Evolutionary conservation across 306 rosid species (phyloP), one percentile per base, ranked within the genome.

Genomic region (Notholithocarpus densiflorus): DNA sequence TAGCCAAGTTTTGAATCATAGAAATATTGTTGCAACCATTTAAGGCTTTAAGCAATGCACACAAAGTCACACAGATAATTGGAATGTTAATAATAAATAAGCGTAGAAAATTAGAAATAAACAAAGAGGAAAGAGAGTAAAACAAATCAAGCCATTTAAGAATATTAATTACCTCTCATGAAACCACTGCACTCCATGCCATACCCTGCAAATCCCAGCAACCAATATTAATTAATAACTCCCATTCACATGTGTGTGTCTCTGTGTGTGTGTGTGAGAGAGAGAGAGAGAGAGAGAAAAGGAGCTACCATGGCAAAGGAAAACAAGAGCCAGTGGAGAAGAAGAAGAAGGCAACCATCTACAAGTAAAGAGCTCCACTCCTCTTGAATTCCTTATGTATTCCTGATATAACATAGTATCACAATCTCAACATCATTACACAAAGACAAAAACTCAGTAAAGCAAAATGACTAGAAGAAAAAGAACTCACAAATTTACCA

Each of bases 171-270:
- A 95, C 99, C 99, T 90, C 86, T 90, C 98, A 95, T 95, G 93
- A 90, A 95, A 31, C 90, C 74, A 76, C 98, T 86, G 91, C 98
- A 95, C 78, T 95, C 99, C 96, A 90, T 89, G 78, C 98, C 99
- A 74, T 95, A 95, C 6, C 98, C 99, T 95, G 91, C 89, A 80
- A 84, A 77, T 14, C 56, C 51, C 84, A 77, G 64, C 40, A 79
- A 23, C 20, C n/a, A 48, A 45, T 79, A 64, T 4, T 27, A 54
- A 81, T 78, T 57, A 75, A 31, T 70, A 72, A 11, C 72, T 9
- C 45, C 45, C 45, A 40, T 40, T 40, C 45, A 40, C 11, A 0
- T 37, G 45, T 40, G 37, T 32, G 45, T 37, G 10, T 5, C 31
- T 29, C 5, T 10, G 5, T 6, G 4, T 26, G 53, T 27, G 18